phyloP scores from a whole-genome alignment of 2,329 filamentous ascomycete species.

The Fusarium armeniacum region DNA sequence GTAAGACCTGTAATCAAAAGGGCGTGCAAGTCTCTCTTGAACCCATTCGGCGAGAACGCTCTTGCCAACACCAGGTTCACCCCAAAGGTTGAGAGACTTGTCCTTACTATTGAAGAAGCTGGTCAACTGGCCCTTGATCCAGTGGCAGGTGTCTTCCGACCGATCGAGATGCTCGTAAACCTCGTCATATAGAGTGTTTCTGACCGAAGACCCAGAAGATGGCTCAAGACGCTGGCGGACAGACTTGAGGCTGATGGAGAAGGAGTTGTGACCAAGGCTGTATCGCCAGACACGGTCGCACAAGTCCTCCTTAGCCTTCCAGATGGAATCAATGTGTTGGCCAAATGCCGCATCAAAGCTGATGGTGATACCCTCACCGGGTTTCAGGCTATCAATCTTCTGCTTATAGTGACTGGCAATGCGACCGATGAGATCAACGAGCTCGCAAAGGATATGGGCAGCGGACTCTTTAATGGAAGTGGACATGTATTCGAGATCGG shows the following conservation, averaged over 20 bases:
- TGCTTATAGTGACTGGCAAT: conserved; percentile 56
- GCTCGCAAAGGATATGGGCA: conserved; percentile 54
- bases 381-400: conserved; percentile 52
- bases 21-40: conserved; percentile 57
- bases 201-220: conserved; percentile 48
- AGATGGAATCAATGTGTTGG: conserved; percentile 53
- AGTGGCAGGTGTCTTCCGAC: conserved; percentile 58
- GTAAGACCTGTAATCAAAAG: conserved; percentile 54
- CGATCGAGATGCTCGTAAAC: conserved; percentile 56
- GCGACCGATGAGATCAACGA: conserved; percentile 54
- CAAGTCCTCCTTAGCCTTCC: conserved; percentile 52
- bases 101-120: conserved; percentile 55
- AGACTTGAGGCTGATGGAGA: conserved; percentile 47
- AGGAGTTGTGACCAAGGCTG: conserved; percentile 49
- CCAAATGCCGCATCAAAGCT: conserved; percentile 57
- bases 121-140: conserved; percentile 54
- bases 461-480: conserved; percentile 52
- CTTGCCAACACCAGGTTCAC: conserved; percentile 55
- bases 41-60: conserved; percentile 58
- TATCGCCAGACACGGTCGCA: conserved; percentile 55
- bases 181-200: conserved; percentile 52
- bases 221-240: conserved; percentile 54
- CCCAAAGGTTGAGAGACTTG: conserved; percentile 55
- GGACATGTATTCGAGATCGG: conserved; percentile 53
- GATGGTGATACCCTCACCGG: conserved; percentile 47